A percentile compares a stretch with the other conserved stretches of the same genome.
phyloP scores from a whole-genome alignment of 1,139 yeast species.

The Geotrichum reessii region DNA sequence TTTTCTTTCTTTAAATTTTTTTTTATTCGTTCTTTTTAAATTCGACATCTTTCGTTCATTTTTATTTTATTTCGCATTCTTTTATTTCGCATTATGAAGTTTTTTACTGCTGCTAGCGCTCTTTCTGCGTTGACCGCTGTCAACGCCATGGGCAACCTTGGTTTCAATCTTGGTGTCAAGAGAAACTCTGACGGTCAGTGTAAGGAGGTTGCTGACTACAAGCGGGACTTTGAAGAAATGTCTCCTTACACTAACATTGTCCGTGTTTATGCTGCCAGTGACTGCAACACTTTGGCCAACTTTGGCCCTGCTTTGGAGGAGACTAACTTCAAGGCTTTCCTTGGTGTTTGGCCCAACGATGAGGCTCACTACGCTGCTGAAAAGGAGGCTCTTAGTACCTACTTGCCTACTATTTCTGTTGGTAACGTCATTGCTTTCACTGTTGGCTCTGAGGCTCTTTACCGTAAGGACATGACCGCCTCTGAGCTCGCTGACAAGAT shows the following conservation, averaged over 20 bases:
- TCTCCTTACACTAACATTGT: constrained; percentile 53
- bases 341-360: constrained; percentile 91
- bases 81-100: constrained; percentile 13
- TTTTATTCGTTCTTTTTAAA: not conserved
- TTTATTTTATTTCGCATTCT: not conserved
- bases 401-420: constrained; percentile 65
- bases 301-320: constrained; percentile 82
- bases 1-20: not conserved
- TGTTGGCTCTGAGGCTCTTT: constrained; percentile 89
- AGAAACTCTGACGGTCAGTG: constrained; percentile 42
- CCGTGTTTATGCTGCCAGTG: constrained; percentile 81
- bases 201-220: constrained; percentile 62
- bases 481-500: constrained; percentile 51
- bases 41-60: not conserved
- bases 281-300: constrained; percentile 76
- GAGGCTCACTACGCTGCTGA: constrained; percentile 66
- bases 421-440: constrained; percentile 65
- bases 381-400: constrained; percentile 57
- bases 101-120: constrained; percentile 13
- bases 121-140: constrained; percentile 12
- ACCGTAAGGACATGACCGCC: constrained; percentile 77
- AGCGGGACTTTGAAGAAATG: constrained; percentile 54
- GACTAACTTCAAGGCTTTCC: constrained; percentile 64
- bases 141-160: constrained; percentile 34
- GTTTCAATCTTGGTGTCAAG: constrained; percentile 79